phyloP scores from a whole-genome alignment of 1,284 basidiomycete species.

The Xerocomus minutiporus region DNA sequence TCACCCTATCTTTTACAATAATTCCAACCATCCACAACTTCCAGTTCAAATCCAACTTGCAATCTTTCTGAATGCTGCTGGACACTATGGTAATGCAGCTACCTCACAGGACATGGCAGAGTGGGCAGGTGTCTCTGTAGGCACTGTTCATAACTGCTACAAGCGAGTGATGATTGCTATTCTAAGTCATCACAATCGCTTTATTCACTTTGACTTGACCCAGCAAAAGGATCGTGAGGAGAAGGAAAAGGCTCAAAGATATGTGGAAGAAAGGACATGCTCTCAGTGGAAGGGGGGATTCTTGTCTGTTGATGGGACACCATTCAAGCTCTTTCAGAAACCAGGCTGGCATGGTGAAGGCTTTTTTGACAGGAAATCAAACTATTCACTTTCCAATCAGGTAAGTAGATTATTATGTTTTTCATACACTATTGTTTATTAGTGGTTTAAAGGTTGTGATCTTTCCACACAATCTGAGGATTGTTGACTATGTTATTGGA shows the following conservation, averaged over 20 bases:
- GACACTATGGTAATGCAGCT: slow-evolving; percentile 2
- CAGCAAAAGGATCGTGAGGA: neutral
- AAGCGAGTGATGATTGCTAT: neutral
- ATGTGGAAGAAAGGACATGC: neutral
- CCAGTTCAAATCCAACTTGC: neutral
- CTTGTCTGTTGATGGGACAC: slow-evolving; percentile 10
- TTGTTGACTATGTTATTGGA: slow-evolving; percentile 24
- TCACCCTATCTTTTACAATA: neutral
- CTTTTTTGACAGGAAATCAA: slow-evolving; percentile 14
- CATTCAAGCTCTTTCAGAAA: slow-evolving; percentile 18
- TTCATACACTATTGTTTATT: neutral
- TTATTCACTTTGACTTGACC: neutral
- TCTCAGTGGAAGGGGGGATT: slow-evolving; percentile 6
- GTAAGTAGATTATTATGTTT: neutral
- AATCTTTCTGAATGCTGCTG: slow-evolving; percentile 1
- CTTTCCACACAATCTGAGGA: slow-evolving; percentile 15
- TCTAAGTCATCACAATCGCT: neutral
- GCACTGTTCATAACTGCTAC: slow-evolving; percentile 1
- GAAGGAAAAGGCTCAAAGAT: neutral
- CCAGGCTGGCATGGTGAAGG: slow-evolving; percentile 13
- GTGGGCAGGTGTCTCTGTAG: slow-evolving; percentile 1
- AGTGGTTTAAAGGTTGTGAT: slow-evolving; percentile 6
- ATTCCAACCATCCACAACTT: neutral
- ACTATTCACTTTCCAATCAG: slow-evolving; percentile 14
- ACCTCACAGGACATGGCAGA: slow-evolving; percentile 1